Evolutionary conservation across 192 early-diverging fungal species (phyloP).

Genomic region (Coemansia sp.): DNA sequence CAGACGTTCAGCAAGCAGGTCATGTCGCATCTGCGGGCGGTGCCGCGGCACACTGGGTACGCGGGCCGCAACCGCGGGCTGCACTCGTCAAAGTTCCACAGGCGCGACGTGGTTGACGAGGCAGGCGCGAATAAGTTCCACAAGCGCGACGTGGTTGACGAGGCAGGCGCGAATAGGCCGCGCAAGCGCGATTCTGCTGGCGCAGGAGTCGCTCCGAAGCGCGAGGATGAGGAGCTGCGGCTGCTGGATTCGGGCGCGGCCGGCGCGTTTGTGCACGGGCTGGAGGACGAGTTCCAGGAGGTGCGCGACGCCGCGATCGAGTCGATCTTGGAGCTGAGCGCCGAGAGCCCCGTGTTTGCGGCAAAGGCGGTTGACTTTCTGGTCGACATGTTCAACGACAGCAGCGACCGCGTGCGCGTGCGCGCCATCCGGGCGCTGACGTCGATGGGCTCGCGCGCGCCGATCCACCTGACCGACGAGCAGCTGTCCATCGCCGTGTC

Average conservation of each 20-base stretch:
- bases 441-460: conserved; percentile 61
- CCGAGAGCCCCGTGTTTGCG: conserved; percentile 69
- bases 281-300: conserved; percentile 92
- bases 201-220: conserved; percentile 61
- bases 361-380: conserved; percentile 75
- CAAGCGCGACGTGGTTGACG: conserved; percentile 63
- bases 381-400: conserved; percentile 98
- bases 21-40: conserved; percentile 61
- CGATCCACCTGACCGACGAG: conserved; percentile 64
- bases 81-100: conserved; percentile 9
- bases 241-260: conserved; percentile 79
- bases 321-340: conserved; percentile 75
- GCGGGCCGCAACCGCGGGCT: conserved; percentile 18
- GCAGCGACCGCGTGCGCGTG: conserved; percentile 80
- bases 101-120: conserved; percentile 63
- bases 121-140: conserved; percentile 50
- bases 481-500: conserved; percentile 70
- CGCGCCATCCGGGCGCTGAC: conserved; percentile 75
- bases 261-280: conserved; percentile 93
- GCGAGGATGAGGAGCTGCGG: no score
- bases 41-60: conserved; percentile 28
- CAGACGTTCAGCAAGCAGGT: conserved; percentile 81
- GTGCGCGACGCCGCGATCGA: conserved; percentile 86
- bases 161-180: conserved; percentile 55
- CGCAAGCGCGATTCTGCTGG: conserved; percentile 61